phyloP scores from a whole-genome alignment of 2,329 filamentous ascomycete genomes.

The Lasiodiplodia citricola region DNA sequence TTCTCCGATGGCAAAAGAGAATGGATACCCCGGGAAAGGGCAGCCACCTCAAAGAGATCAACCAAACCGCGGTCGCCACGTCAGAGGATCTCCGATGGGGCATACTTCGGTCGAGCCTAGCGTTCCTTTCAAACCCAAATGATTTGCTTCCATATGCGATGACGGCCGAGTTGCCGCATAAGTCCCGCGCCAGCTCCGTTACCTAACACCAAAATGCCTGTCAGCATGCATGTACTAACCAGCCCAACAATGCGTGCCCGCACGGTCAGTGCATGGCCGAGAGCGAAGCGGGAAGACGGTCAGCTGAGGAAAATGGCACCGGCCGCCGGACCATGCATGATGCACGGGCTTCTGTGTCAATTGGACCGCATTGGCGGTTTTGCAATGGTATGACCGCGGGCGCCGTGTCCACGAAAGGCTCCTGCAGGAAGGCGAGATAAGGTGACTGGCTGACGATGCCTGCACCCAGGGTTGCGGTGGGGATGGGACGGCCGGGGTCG shows the following conservation, averaged over 20 bases:
- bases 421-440: constrained; percentile 53
- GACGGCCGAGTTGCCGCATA: constrained; percentile 50
- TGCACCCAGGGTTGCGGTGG: constrained; percentile 36
- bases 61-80: constrained; percentile 56
- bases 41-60: constrained; percentile 43
- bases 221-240: constrained; percentile 48
- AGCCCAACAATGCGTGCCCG: constrained; percentile 46
- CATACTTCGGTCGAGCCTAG: constrained; percentile 54
- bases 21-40: constrained; percentile 44
- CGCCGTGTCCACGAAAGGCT: constrained; percentile 39
- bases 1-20: constrained; percentile 39
- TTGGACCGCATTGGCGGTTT: constrained; percentile 40
- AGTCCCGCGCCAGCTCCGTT: constrained; percentile 48
- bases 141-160: constrained; percentile 51
- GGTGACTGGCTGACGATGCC: constrained; percentile 53
- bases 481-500: constrained; percentile 29
- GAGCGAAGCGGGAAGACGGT: constrained; percentile 42
- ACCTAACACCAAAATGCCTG: constrained; percentile 49
- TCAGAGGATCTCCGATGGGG: constrained; percentile 59
- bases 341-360: constrained; percentile 43
- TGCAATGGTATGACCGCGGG: constrained; percentile 42
- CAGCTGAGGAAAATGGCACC: constrained; percentile 45
- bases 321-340: constrained; percentile 43
- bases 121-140: constrained; percentile 48
- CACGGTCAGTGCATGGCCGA: constrained; percentile 44